Percentiles rank a stretch among this genome's conserved stretches.
Conservation (phyloP, 176 grass and related monocot species). For the Ampelocalamus luodianensis region DNA sequence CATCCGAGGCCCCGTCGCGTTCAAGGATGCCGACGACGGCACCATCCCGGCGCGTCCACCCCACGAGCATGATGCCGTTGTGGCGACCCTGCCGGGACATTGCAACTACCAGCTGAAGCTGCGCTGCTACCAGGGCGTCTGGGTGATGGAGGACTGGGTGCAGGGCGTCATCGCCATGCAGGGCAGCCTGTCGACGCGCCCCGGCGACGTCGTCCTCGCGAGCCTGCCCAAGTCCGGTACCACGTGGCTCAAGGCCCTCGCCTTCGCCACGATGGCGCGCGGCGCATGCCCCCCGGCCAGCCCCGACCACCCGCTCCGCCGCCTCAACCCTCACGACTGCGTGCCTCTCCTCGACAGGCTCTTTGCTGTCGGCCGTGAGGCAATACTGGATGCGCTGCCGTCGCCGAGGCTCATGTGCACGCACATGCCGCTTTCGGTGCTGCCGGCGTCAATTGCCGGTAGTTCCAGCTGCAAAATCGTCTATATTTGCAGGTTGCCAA, state of each 20-base stretch:
- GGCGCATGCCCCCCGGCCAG: neutral
- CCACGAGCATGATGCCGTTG: neutral
- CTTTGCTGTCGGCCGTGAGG: neutral
- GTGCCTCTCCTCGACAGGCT: neutral
- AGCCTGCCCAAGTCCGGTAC: constrained; percentile 36
- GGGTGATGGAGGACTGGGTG: neutral
- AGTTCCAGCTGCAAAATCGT: constrained; percentile 8
- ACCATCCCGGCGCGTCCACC: neutral
- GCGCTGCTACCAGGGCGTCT: neutral
- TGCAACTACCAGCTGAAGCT: neutral
- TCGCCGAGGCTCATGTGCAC: constrained; percentile 39
- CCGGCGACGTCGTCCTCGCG: neutral
- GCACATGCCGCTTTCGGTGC: constrained; percentile 35
- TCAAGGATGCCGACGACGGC: neutral
- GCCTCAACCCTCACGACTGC: constrained; percentile 40
- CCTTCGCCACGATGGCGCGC: constrained; percentile 5
- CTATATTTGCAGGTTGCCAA: constrained; percentile 30
- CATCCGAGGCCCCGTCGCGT: neutral
- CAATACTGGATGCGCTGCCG: constrained; percentile 7
- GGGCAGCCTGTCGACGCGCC: neutral
- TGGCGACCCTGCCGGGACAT: neutral
- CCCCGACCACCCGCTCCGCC: constrained; percentile 17
- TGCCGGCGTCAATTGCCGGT: neutral
- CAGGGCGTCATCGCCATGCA: neutral
- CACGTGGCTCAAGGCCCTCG: constrained; percentile 35